These are phyloP conservation scores for Thymus mandschuricus DNA, from an alignment of 257 asterid genomes.

Conservation along the genomic window DNA sequence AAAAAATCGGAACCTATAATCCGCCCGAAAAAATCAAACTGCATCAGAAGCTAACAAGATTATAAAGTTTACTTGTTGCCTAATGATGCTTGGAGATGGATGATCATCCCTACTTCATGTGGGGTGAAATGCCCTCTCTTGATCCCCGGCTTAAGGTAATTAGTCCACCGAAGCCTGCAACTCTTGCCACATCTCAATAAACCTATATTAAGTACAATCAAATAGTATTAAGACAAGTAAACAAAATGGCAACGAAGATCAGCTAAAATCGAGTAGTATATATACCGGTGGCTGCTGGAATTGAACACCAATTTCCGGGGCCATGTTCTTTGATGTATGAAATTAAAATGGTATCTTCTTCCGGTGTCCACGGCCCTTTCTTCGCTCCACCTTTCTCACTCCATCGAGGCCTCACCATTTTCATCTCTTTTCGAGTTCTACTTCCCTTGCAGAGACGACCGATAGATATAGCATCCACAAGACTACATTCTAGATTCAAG, in stretches of 20 bases:
- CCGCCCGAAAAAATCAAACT: not conserved
- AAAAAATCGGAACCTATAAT: not conserved
- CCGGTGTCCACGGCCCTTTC: constrained; percentile 97
- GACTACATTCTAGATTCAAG: not conserved
- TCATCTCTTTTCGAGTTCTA: not conserved
- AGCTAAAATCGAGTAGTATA: too few relatives aligned
- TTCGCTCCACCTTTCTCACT: constrained; percentile 74
- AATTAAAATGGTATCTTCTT: constrained; percentile 77
- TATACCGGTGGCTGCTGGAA: constrained; percentile 71
- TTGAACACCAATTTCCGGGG: constrained; percentile 84
- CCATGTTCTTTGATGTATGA: constrained; percentile 82
- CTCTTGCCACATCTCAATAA: constrained; percentile 91
- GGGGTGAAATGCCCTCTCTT: constrained; percentile 90
- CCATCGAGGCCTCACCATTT: constrained; percentile 80
- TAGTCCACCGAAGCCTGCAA: constrained; percentile 87
- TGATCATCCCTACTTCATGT: constrained; percentile 87
- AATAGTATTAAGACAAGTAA: not conserved
- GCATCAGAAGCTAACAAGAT: not conserved
- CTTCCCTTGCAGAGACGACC: not conserved
- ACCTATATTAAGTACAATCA: constrained; percentile 33
- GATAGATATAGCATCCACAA: not conserved
- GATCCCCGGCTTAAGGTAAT: constrained; percentile 85
- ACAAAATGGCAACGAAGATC: not conserved
- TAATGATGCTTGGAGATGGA: constrained; percentile 79
- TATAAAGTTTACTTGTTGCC: constrained; percentile 72